phyloP scores from a whole-genome alignment of 2,329 filamentous ascomycete species.

The Scedosporium minutisporum region DNA sequence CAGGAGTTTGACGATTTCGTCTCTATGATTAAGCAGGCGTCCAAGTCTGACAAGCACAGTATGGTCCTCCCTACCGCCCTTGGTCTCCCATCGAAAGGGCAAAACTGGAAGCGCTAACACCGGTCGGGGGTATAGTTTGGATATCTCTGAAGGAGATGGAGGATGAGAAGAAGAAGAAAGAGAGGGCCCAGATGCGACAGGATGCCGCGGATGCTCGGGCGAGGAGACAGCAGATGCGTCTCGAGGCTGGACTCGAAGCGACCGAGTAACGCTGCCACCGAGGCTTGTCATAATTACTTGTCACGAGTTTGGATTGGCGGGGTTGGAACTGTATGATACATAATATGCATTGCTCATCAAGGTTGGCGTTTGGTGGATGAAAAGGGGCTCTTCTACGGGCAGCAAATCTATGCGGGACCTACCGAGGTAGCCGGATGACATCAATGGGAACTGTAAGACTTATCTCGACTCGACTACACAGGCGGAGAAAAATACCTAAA shows the following conservation, averaged over 20 bases:
- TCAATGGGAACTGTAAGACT: neutral
- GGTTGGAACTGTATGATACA: conserved; percentile 3
- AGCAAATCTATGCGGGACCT: neutral
- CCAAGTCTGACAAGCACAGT: conserved; percentile 89
- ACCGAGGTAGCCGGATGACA: neutral
- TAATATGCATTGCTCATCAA: neutral
- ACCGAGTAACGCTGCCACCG: conserved; percentile 12
- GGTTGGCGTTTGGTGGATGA: conserved; percentile 3
- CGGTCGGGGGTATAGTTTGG: conserved; percentile 30
- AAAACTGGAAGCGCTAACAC: conserved; percentile 4
- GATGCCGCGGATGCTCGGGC: conserved; percentile 31
- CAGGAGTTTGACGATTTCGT: conserved; percentile 90
- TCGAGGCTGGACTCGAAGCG: conserved; percentile 33
- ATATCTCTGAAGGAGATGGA: conserved; percentile 40
- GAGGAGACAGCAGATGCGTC: conserved; percentile 38
- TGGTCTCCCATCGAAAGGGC: neutral
- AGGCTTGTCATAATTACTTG: neutral
- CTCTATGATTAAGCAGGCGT: conserved; percentile 71
- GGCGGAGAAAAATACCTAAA: neutral
- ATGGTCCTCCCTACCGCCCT: conserved; percentile 23
- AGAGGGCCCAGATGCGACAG: conserved; percentile 23
- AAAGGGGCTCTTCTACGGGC: neutral
- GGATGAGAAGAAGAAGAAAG: conserved; percentile 28
- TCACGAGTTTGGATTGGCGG: neutral
- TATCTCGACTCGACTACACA: neutral